Evolutionary conservation across 2,329 filamentous ascomycete species (phyloP).

Genomic region (Epicoccum sorghinum): DNA sequence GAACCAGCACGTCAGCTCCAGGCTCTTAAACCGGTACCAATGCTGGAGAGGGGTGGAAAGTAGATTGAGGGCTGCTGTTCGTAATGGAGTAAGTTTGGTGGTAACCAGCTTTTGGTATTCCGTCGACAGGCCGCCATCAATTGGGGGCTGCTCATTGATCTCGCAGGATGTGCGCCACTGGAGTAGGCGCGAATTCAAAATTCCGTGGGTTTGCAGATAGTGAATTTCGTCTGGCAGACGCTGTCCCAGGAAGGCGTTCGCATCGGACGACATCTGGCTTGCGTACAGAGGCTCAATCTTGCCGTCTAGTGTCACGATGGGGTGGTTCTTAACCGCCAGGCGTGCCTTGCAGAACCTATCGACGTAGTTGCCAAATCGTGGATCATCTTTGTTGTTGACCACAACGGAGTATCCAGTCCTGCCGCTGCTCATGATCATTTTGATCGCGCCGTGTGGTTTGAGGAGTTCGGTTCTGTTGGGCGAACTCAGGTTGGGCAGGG

Average conservation of each 20-base stretch:
- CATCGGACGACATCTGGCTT: slow-evolving; percentile 77
- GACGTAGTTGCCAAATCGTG: slow-evolving; percentile 75
- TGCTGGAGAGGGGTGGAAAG: slow-evolving; percentile 80
- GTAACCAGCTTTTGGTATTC: slow-evolving; percentile 83
- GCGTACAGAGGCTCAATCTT: slow-evolving; percentile 76
- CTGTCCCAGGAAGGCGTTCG: slow-evolving; percentile 89
- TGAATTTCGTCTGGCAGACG: slow-evolving; percentile 89
- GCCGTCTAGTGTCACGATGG: slow-evolving; percentile 79
- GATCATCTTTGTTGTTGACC: slow-evolving; percentile 78
- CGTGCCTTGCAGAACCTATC: slow-evolving; percentile 86
- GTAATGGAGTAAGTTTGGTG: slow-evolving; percentile 73
- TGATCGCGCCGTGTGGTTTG: slow-evolving; percentile 77
- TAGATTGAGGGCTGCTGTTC: slow-evolving; percentile 77
- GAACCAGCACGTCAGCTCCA: slow-evolving; percentile 84
- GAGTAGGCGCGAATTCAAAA: slow-evolving; percentile 79
- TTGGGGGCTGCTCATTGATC: slow-evolving; percentile 78
- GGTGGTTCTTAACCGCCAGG: slow-evolving; percentile 85
- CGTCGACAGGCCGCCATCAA: slow-evolving; percentile 79
- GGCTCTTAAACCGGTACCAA: slow-evolving; percentile 79
- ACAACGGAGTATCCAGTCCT: slow-evolving; percentile 77
- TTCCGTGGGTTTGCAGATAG: slow-evolving; percentile 83
- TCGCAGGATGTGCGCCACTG: slow-evolving; percentile 83
- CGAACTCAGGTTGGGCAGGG: slow-evolving; percentile 77
- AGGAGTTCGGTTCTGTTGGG: slow-evolving; percentile 59
- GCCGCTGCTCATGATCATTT: slow-evolving; percentile 70